These are phyloP conservation scores for Prunus mume DNA, from an alignment of 306 rosid species.

Conservation along the genomic window DNA sequence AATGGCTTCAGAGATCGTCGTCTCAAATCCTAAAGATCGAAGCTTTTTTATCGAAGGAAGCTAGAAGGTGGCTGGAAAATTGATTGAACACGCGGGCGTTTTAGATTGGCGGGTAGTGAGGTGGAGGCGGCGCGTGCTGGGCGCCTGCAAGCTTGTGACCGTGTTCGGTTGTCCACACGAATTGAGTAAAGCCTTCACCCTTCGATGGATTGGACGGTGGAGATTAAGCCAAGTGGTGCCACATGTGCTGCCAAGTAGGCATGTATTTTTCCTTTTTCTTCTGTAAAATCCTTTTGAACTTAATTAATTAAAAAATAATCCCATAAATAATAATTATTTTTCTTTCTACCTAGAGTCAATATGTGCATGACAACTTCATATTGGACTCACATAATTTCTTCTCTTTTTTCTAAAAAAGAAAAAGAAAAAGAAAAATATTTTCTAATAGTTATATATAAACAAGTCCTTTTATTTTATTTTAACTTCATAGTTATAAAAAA, in stretches of 20 bases:
- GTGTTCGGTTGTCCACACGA: constrained; percentile 29
- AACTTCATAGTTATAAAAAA: too few species aligned
- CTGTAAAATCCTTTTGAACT: too few species aligned
- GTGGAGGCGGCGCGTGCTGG: constrained; percentile 21
- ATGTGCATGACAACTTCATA: too few species aligned
- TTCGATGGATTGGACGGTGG: background rate
- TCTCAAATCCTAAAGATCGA: background rate
- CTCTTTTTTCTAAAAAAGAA: too few species aligned
- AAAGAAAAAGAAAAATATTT: too few species aligned
- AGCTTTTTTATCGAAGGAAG: background rate
- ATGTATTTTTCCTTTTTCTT: too few species aligned
- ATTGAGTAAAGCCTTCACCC: background rate
- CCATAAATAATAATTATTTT: too few species aligned
- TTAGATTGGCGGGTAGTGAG: constrained; percentile 22
- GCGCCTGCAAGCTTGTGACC: constrained; percentile 26
- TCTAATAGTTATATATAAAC: too few species aligned
- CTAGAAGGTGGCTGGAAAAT: background rate
- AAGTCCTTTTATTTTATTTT: too few species aligned
- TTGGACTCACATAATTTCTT: too few species aligned
- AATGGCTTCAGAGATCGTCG: background rate
- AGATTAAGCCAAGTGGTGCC: background rate
- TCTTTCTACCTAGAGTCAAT: too few species aligned
- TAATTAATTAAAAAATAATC: too few species aligned
- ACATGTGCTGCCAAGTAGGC: background rate
- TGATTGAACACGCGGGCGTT: constrained; percentile 17